A percentile compares a stretch with the other conserved stretches of the same genome.
phyloP scores from a whole-genome alignment of 192 early-diverging fungal genomes.

The Coemansia sp. region DNA sequence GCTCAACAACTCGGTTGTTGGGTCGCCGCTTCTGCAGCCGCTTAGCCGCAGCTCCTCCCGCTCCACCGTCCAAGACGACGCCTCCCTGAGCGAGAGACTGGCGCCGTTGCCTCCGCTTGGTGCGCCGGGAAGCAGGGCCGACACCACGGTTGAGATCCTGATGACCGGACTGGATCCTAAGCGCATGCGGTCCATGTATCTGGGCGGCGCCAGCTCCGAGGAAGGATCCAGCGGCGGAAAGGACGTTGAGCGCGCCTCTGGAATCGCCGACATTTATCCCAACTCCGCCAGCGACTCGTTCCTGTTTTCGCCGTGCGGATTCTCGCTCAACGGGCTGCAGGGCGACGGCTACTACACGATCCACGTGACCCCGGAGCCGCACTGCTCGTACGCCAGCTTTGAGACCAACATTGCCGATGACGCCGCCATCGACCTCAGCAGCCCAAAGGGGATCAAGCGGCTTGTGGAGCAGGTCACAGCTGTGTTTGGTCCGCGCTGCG shows the following conservation, averaged over 20 bases:
- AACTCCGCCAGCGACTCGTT: slow-evolving; percentile 80
- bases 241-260: slow-evolving; percentile 72
- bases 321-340: slow-evolving; percentile 86
- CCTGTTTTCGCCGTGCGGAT: slow-evolving; percentile 95
- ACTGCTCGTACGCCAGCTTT: slow-evolving; percentile 99
- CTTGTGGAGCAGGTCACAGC: slow-evolving; percentile 74
- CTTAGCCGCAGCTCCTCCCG: slow-evolving; percentile 48
- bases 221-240: slow-evolving; percentile 64
- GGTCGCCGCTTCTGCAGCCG: slow-evolving; percentile 28
- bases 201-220: slow-evolving; percentile 58
- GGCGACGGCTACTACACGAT: slow-evolving; percentile 91
- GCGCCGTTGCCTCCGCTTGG: background rate
- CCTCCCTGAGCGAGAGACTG: background rate
- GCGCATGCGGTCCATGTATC: slow-evolving; percentile 78
- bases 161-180: slow-evolving; percentile 89
- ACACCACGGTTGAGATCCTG: slow-evolving; percentile 93
- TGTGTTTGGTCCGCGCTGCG: slow-evolving; percentile 79
- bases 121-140: slow-evolving; percentile 21
- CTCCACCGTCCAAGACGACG: slow-evolving; percentile 31
- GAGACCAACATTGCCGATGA: slow-evolving; percentile 87
- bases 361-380: slow-evolving; percentile 97
- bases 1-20: slow-evolving; percentile 33
- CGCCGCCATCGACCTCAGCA: slow-evolving; percentile 40
- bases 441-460: slow-evolving; percentile 59
- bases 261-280: slow-evolving; percentile 82